Evolutionary conservation across 2,329 filamentous ascomycete genomes (phyloP).

Genomic region (Trichoderma aggressivum): DNA sequence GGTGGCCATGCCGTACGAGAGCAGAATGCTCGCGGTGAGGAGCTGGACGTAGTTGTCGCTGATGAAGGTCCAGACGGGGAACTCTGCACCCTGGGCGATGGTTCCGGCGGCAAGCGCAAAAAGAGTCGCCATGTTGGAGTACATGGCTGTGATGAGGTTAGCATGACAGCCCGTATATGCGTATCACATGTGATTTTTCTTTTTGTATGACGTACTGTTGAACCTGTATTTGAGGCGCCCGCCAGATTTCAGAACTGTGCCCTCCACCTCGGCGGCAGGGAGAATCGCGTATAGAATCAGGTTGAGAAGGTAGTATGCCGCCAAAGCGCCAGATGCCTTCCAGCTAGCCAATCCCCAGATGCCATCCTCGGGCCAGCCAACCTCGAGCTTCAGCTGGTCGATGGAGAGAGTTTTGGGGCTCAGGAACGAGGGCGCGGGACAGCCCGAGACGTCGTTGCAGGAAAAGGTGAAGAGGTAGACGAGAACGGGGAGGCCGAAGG

Average conservation of each 20-base stretch:
- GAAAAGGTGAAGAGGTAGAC: conserved; percentile 77
- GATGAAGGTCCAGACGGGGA: conserved; percentile 88
- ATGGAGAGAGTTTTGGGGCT: conserved; percentile 68
- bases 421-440: conserved; percentile 78
- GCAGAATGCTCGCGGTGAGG: conserved; percentile 75
- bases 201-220: conserved; percentile 53
- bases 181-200: not conserved
- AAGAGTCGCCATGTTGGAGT: conserved; percentile 70
- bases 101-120: conserved; percentile 72
- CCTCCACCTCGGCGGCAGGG: conserved; percentile 69
- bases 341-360: conserved; percentile 67
- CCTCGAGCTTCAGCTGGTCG: conserved; percentile 70
- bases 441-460: conserved; percentile 91
- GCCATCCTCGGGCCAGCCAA: conserved; percentile 75
- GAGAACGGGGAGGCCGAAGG: conserved; percentile 74
- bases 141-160: conserved; percentile 56
- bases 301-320: conserved; percentile 76
- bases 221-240: conserved; percentile 79
- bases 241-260: conserved; percentile 66
- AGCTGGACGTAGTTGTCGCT: conserved; percentile 87
- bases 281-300: conserved; percentile 72
- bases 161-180: not conserved
- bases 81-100: conserved; percentile 71
- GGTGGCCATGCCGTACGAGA: conserved; percentile 68
- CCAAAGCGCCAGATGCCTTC: conserved; percentile 63